phyloP scores from a whole-genome alignment of 139 green algal genomes.

The Axilococcus clingmanii region DNA sequence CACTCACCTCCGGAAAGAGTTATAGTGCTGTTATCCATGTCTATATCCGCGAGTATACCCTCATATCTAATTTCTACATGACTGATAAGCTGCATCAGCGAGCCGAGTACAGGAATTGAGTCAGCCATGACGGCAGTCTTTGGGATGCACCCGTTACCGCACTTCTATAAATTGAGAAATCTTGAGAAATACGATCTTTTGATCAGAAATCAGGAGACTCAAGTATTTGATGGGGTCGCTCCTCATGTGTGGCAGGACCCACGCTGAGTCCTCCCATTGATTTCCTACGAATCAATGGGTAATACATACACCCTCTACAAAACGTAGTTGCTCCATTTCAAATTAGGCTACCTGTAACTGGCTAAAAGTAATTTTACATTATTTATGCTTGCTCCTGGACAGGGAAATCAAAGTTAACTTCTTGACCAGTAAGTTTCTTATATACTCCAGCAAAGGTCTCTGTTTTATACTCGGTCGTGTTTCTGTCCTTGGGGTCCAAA shows the following conservation, averaged over 20 bases:
- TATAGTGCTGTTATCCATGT: constrained; percentile 83
- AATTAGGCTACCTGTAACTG: no score
- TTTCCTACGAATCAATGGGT: no score
- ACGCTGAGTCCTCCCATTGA: no score
- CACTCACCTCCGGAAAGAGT: constrained; percentile 65
- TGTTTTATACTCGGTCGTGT: constrained; percentile 96
- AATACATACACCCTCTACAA: no score
- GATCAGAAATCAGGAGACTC: no score
- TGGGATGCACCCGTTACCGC: not conserved
- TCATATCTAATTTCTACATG: constrained; percentile 87
- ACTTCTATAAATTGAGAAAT: not conserved
- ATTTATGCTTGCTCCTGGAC: constrained; percentile 37
- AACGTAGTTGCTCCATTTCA: no score
- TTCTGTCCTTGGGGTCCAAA: constrained; percentile 96
- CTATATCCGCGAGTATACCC: constrained; percentile 76
- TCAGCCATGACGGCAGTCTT: constrained; percentile 4
- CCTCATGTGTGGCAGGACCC: no score
- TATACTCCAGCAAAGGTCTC: constrained; percentile 97
- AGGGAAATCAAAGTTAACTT: constrained; percentile 90
- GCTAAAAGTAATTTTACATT: no score
- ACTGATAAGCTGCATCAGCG: constrained; percentile 68
- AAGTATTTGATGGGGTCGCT: no score
- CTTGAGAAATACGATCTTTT: no score
- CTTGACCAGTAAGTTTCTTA: constrained; percentile 97
- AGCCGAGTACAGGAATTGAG: constrained; percentile 60